Evolutionary conservation across 1,284 basidiomycete species (phyloP), one percentile per base, ranked within the genome.

Genomic region (Sparassis latifolia): DNA sequence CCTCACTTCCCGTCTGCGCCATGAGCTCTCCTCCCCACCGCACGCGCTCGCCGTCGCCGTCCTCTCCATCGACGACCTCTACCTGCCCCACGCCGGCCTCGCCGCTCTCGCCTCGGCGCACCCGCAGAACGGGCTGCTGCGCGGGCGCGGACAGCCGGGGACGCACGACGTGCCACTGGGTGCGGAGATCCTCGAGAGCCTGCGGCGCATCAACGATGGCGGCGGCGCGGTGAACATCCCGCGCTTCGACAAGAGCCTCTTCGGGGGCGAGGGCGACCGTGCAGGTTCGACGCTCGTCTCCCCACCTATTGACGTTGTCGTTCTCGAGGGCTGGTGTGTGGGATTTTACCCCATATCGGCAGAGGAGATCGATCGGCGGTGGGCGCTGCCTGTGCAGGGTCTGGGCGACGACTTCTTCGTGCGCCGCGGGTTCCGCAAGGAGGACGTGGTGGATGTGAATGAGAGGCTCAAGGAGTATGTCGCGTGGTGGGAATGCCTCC

Each of bases 281-380:
- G 65, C 68, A 58, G 42, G 66, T 62, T 55, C 75, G 68, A 37
- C 61, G 2, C 52, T 70, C 2, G 69, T 84, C 5, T 57, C 65
- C 0, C 69, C 77, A 2, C 79, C 80, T 0, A 62, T 95, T 2
- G 90, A 96, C 62, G 70, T 97, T n/a, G 85, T 97, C 44, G 76
- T 98, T 43, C 73, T 97, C 45, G 92, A 94, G 66, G 89, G 88
- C 5, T 90, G 89, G 88, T 89, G 83, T 65, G 79, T 85, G 4
- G 88, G 88, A 2, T 91, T 91, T 60, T 77, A 76, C 53, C 82
- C 87, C 6, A 72, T 81, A 20, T 61, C 74, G 0, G 48, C 55
- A 12, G 65, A 69, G 30, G 78, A 80, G 54, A 65, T 92, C 27
- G 58, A 66, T 37, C 50, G 56, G 32, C 60, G 66, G 20, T 76